Evolutionary conservation across 2,329 filamentous ascomycete species (phyloP).

Genomic region (Trichothecium roseum): DNA sequence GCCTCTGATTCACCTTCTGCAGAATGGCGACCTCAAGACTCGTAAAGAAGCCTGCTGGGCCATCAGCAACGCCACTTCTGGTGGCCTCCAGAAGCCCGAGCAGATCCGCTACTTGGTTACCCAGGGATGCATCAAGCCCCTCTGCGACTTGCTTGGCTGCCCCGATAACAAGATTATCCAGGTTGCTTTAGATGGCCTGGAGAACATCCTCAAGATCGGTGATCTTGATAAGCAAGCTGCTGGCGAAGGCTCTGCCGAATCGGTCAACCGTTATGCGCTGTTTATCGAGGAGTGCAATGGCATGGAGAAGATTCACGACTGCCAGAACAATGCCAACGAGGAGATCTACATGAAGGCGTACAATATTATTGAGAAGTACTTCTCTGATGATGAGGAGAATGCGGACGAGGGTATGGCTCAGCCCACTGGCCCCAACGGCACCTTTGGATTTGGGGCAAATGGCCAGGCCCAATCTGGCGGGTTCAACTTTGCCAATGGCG

Average conservation of each 20-base stretch:
- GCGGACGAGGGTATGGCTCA: conserved; percentile 73
- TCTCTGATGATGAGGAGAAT: conserved; percentile 95
- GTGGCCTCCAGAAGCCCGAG: conserved; percentile 95
- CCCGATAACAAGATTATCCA: conserved; percentile 99
- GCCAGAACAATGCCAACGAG: conserved; percentile 99
- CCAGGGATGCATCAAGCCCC: conserved; percentile 92
- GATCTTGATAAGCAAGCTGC: conserved; percentile 94
- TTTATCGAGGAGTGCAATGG: conserved; percentile 98
- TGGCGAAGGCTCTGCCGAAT: conserved; percentile 58
- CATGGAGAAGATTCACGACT: conserved; percentile 99
- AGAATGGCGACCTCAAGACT: conserved; percentile 97
- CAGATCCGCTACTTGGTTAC: conserved; percentile 93
- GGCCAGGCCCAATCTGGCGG: conserved; percentile 55
- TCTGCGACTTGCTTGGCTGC: conserved; percentile 90
- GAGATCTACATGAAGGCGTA: conserved; percentile 99
- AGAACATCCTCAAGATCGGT: conserved; percentile 99
- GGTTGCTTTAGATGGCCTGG: conserved; percentile 90
- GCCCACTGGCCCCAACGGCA: conserved; percentile 55
- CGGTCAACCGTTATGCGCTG: conserved; percentile 91
- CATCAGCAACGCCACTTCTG: conserved; percentile 96
- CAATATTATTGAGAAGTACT: conserved; percentile 99
- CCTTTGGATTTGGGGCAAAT: conserved; percentile 70
- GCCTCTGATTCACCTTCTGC: conserved; percentile 88
- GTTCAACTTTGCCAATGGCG: conserved; percentile 84
- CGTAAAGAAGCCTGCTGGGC: conserved; percentile 99